phyloP scores from a whole-genome alignment of 176 grass and related monocot genomes.

The Ampelocalamus luodianensis region DNA sequence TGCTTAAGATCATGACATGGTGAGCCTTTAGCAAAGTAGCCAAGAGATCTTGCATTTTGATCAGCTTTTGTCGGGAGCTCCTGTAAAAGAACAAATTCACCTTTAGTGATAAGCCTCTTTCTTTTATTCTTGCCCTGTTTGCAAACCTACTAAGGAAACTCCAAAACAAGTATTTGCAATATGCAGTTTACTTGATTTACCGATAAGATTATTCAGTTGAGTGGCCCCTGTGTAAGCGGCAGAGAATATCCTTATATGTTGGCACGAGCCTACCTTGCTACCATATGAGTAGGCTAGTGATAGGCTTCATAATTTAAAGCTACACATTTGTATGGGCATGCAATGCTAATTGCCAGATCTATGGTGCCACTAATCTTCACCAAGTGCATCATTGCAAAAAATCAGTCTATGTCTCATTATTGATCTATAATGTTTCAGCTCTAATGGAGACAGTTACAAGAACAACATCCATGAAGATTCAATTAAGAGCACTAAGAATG shows the following conservation, averaged over 20 bases:
- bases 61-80: conserved; percentile 18
- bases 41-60: not conserved
- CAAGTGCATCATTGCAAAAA: conserved; percentile 22
- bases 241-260: not conserved
- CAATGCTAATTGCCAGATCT: conserved; percentile 14
- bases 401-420: not conserved
- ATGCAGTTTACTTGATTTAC: conserved; percentile 7
- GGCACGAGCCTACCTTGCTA: not conserved
- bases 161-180: conserved; percentile 12
- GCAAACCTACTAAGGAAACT: conserved; percentile 27
- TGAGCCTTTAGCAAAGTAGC: not conserved
- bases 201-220: conserved; percentile 24
- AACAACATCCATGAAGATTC: not conserved
- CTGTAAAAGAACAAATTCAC: conserved; percentile 8
- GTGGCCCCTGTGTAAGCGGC: not conserved
- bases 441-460: not conserved
- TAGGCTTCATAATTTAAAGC: conserved; percentile 34
- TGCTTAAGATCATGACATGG: conserved; percentile 4
- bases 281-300: conserved; percentile 8
- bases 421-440: not conserved
- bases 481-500: not conserved
- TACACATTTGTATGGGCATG: not conserved
- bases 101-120: not conserved
- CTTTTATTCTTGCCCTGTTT: conserved; percentile 6
- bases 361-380: not conserved